Conservation (phyloP, 768 basidiomycete genomes). For the Hericium coralloides region DNA sequence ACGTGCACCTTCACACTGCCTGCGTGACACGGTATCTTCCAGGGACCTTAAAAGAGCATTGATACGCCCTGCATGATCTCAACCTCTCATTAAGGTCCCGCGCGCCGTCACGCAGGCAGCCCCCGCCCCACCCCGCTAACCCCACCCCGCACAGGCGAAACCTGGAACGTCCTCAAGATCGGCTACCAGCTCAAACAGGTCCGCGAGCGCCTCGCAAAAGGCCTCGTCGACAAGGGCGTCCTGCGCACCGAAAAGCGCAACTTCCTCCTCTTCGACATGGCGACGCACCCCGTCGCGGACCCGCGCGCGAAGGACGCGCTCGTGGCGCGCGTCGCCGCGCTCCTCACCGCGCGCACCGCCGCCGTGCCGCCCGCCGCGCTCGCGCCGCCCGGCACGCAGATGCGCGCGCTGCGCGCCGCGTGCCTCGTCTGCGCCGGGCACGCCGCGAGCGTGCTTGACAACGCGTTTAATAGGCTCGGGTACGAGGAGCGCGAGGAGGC, state of each 20-base stretch:
- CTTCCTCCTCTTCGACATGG: slow-evolving; percentile 99
- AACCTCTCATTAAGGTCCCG: too few species aligned
- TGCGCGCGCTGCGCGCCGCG: slow-evolving; percentile 71
- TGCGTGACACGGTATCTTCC: too few species aligned
- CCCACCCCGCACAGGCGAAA: slow-evolving; percentile 62
- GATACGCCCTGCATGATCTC: too few species aligned
- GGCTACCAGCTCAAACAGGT: slow-evolving; percentile 99
- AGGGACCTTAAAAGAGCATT: too few species aligned
- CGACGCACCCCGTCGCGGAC: slow-evolving; percentile 95
- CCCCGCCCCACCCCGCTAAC: neutral
- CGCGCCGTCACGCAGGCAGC: neutral
- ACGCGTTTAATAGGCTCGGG: slow-evolving; percentile 78
- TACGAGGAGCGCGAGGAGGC: slow-evolving; percentile 94
- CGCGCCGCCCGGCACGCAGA: slow-evolving; percentile 70
- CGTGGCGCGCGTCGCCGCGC: slow-evolving; percentile 61
- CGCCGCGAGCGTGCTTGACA: slow-evolving; percentile 91
- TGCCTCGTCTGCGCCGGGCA: slow-evolving; percentile 87
- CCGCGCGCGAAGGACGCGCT: slow-evolving; percentile 83
- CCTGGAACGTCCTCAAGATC: slow-evolving; percentile 99
- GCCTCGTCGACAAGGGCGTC: slow-evolving; percentile 96
- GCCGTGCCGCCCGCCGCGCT: slow-evolving; percentile 71
- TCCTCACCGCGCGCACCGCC: slow-evolving; percentile 78
- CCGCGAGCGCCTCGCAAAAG: slow-evolving; percentile 92
- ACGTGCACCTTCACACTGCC: slow-evolving; percentile 25
- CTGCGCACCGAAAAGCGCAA: slow-evolving; percentile 99